phyloP scores from a whole-genome alignment of 352 stramenopile species.

The Vaucheria bursata region DNA sequence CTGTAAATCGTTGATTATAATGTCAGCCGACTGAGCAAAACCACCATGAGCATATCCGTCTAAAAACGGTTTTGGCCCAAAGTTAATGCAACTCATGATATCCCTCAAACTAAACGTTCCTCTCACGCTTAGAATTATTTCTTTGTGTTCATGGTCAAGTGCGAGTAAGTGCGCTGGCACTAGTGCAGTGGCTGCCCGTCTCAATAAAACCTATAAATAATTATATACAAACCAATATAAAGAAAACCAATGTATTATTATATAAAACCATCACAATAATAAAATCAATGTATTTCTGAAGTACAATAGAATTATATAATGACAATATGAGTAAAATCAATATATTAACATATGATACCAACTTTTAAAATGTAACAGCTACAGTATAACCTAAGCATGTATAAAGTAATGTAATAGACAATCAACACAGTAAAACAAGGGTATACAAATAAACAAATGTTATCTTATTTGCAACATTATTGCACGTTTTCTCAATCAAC shows the following conservation, averaged over 20 bases:
- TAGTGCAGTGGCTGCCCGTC: slow-evolving; percentile 5
- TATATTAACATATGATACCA: neutral
- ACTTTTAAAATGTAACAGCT: neutral
- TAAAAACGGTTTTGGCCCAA: slow-evolving; percentile 29
- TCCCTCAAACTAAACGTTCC: slow-evolving; percentile 37
- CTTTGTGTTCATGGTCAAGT: slow-evolving; percentile 21
- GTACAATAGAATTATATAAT: neutral
- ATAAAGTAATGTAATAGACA: too few relatives aligned
- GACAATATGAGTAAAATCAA: neutral
- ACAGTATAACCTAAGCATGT: neutral
- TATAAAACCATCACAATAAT: neutral
- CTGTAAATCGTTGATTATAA: slow-evolving; percentile 23
- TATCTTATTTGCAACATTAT: too few relatives aligned
- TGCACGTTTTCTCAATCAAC: too few relatives aligned
- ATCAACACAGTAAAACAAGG: too few relatives aligned
- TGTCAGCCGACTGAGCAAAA: slow-evolving; percentile 28
- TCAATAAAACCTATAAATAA: neutral
- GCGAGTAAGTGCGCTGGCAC: slow-evolving; percentile 30
- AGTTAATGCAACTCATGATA: slow-evolving; percentile 29
- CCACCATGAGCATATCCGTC: slow-evolving; percentile 37
- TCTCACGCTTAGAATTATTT: slow-evolving; percentile 34
- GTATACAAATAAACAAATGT: too few relatives aligned
- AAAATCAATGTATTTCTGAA: neutral
- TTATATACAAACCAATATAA: neutral
- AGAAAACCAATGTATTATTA: neutral